A percentile compares a stretch with the other conserved stretches of the same genome.
Evolutionary conservation across 768 basidiomycete species (phyloP).

Genomic region (Suillus discolor): DNA sequence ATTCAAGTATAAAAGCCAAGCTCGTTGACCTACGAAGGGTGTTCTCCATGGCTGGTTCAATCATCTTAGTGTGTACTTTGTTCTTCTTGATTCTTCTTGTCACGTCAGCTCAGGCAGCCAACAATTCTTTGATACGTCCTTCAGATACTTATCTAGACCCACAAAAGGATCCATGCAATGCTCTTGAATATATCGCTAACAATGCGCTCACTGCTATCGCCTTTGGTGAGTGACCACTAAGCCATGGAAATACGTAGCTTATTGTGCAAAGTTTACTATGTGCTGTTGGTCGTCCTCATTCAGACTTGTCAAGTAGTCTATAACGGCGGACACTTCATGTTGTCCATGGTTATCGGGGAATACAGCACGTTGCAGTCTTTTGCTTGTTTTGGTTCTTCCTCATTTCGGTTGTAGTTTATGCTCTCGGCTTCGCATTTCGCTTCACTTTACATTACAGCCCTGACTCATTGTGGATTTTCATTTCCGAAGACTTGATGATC

Average conservation of each 20-base stretch:
- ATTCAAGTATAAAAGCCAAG: neutral
- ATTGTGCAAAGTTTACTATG: conserved; percentile 33
- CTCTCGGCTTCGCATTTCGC: conserved; percentile 56
- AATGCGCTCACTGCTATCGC: conserved; percentile 55
- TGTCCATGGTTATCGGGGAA: conserved; percentile 60
- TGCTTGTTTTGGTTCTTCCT: neutral
- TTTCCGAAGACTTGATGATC: conserved; percentile 59
- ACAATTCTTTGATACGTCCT: conserved; percentile 17
- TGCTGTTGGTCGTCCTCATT: conserved; percentile 43
- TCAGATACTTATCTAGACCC: conserved; percentile 51
- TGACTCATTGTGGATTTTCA: conserved; percentile 54
- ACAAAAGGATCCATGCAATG: conserved; percentile 53
- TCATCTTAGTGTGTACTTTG: neutral
- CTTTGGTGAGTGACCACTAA: conserved; percentile 38
- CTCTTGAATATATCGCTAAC: conserved; percentile 56
- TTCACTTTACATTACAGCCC: conserved; percentile 57
- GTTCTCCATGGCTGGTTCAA: neutral
- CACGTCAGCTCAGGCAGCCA: conserved; percentile 9
- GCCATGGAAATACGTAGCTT: neutral
- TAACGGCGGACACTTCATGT: conserved; percentile 60
- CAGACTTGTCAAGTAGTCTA: conserved; percentile 46
- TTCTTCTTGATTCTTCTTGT: conserved; percentile 1
- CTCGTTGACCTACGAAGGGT: no score
- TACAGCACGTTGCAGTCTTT: conserved; percentile 42
- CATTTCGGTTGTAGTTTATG: conserved; percentile 47